Evolutionary conservation across 352 stramenopile species (phyloP), one percentile per base, ranked within the genome.

Genomic region (Phytophthora vignae): DNA sequence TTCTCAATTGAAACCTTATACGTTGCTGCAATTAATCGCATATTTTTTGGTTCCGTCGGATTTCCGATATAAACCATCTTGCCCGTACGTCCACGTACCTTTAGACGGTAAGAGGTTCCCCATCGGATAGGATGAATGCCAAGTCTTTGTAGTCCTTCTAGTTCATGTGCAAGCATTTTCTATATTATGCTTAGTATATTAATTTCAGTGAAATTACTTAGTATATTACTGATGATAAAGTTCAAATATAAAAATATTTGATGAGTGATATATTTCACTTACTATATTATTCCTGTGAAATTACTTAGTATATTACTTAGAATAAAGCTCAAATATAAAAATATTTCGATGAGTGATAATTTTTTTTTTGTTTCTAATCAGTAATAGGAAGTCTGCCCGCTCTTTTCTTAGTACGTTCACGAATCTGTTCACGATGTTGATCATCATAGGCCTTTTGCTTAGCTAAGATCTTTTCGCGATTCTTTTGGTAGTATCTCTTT

Each of bases 81-180:
- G 2, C 64, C 44, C 0, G 21, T 54, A n/a, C 38, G 40, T 29
- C 29, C 29, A 6, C 49, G 36, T 2, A 71, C 21, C 29, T 64
- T 52, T 5, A 71, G 29, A 31, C 64, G 42, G 55, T 60, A 64
- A 15, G 1, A 55, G 55, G 5, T 54, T 2, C 44, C 64, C 55
- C 64, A 71, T 25, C 27, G 40, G 22, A 64, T 59, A 12, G 55
- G 27, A 4, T 15, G 25, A 21, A 71, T 65, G n/a, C 46, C 27
- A 22, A 64, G 29, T 64, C 49, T 19, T 29, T 66, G 56, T 7
- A 66, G 38, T 58, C 59, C 59, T 42, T 66, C 48, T 15, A 58
- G 27, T 57, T 66, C 25, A 19, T 66, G 33, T 2, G 11, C 11
- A 36, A 58, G 50, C 59, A 66, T 58, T 40, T 17, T 7, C 50